Evolutionary conservation across 2,329 filamentous ascomycete species (phyloP).

Genomic region (Fonsecaea nubica): DNA sequence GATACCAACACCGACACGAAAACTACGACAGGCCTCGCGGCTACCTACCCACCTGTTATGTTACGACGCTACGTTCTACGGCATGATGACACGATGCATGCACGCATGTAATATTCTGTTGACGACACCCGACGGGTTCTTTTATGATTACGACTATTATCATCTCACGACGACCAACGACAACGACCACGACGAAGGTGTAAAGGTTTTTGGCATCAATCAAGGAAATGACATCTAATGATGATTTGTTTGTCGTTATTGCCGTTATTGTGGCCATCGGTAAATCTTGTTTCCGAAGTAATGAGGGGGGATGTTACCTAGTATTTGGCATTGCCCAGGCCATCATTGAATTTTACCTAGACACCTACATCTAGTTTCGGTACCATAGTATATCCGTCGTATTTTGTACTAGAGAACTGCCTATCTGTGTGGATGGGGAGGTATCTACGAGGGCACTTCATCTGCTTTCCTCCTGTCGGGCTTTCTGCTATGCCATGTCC

Average conservation of each 20-base stretch:
- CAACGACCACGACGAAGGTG: too few species aligned
- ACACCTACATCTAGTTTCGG: too few species aligned
- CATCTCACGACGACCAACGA: neutral
- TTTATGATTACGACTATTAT: too few species aligned
- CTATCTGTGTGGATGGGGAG: too few species aligned
- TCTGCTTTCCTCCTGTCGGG: too few species aligned
- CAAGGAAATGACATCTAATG: conserved; percentile 3
- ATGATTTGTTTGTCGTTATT: neutral
- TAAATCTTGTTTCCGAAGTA: neutral
- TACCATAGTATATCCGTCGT: too few species aligned
- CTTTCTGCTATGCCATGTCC: too few species aligned
- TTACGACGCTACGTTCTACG: neutral
- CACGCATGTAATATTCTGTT: neutral
- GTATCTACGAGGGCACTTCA: too few species aligned
- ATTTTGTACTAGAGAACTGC: too few species aligned
- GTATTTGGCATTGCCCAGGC: too few species aligned
- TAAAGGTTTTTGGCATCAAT: neutral
- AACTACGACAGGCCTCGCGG: neutral
- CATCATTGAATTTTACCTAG: too few species aligned
- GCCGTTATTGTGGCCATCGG: neutral
- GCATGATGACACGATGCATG: neutral
- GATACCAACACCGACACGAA: neutral
- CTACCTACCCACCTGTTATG: neutral
- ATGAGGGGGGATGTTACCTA: too few species aligned
- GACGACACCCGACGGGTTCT: neutral